Percentiles rank a stretch among this genome's conserved stretches.
Evolutionary conservation across 2,329 filamentous ascomycete species (phyloP).

Genomic region (Aspergillus tanneri): DNA sequence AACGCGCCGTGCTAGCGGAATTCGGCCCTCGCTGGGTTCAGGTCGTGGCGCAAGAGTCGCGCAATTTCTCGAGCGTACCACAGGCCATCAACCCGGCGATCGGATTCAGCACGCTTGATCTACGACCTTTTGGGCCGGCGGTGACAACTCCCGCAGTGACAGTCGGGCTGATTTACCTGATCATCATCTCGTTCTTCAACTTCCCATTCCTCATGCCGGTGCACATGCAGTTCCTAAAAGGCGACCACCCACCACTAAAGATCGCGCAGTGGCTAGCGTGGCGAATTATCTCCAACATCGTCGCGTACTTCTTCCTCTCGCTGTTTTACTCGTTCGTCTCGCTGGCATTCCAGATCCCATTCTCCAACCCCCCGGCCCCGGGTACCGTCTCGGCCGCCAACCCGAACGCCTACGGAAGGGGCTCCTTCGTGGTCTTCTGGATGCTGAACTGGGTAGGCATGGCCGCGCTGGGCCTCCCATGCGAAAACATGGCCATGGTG

Average conservation of each 20-base stretch:
- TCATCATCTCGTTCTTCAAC: conserved; percentile 66
- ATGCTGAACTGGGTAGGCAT: conserved; percentile 64
- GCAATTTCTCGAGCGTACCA: conserved; percentile 49
- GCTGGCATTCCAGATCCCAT: conserved; percentile 63
- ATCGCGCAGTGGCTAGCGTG: conserved; percentile 59
- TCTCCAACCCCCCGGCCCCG: conserved; percentile 50
- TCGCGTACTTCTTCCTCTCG: conserved; percentile 61
- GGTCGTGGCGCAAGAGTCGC: conserved; percentile 32
- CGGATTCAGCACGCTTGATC: conserved; percentile 56
- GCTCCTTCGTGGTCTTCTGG: conserved; percentile 63
- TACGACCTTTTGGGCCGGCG: conserved; percentile 59
- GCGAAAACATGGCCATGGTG: conserved; percentile 65
- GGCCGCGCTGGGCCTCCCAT: conserved; percentile 61
- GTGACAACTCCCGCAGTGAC: conserved; percentile 58
- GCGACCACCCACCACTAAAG: conserved; percentile 56
- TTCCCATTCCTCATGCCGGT: conserved; percentile 65
- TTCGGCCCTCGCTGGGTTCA: conserved; percentile 50
- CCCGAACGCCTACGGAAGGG: conserved; percentile 56
- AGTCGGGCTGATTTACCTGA: conserved; percentile 65
- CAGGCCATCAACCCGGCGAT: conserved; percentile 58
- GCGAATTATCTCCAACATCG: conserved; percentile 57
- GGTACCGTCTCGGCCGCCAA: conserved; percentile 48
- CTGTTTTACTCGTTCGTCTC: conserved; percentile 64
- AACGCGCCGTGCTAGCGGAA: conserved; percentile 45
- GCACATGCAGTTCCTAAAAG: conserved; percentile 59